Conservation (phyloP, 345 rosid species). For the Salix dunnii region DNA sequence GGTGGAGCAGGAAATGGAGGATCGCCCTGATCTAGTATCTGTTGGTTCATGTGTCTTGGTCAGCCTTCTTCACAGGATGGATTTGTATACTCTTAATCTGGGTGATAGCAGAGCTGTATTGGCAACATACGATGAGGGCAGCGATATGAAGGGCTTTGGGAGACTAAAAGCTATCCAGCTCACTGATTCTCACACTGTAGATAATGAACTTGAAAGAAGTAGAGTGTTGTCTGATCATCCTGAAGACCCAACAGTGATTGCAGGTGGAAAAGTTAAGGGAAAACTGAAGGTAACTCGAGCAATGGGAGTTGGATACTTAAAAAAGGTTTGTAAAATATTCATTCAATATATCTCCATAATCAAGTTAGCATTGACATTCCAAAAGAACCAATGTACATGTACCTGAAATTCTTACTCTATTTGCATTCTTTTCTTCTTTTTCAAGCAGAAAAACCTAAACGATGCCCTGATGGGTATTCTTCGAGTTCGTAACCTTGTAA, state of each 20-base stretch:
- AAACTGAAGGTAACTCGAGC: constrained; percentile 95
- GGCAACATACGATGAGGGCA: constrained; percentile 52
- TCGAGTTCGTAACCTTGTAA: constrained; percentile 72
- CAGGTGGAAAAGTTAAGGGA: constrained; percentile 84
- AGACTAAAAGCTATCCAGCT: constrained; percentile 77
- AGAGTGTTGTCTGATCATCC: constrained; percentile 69
- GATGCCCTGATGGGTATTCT: constrained; percentile 96
- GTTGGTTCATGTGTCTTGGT: constrained; percentile 91
- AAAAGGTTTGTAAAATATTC: constrained; percentile 46
- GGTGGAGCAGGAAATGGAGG: constrained; percentile 99
- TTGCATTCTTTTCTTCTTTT: not conserved
- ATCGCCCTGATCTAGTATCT: constrained; percentile 92
- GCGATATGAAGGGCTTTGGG: constrained; percentile 22
- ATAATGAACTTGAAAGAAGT: constrained; percentile 68
- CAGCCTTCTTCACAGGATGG: constrained; percentile 70
- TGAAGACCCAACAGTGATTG: constrained; percentile 65
- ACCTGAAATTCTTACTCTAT: not conserved
- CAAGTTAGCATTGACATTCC: not conserved
- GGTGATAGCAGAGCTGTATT: constrained; percentile 96
- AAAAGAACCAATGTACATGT: not conserved
- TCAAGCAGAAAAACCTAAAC: constrained; percentile 64
- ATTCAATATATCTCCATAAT: not conserved
- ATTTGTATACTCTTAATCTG: constrained; percentile 70
- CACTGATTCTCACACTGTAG: constrained; percentile 81
- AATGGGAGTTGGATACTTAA: constrained; percentile 89